phyloP scores from a whole-genome alignment of 345 rosid species.

The Eutrema yunnanense region DNA sequence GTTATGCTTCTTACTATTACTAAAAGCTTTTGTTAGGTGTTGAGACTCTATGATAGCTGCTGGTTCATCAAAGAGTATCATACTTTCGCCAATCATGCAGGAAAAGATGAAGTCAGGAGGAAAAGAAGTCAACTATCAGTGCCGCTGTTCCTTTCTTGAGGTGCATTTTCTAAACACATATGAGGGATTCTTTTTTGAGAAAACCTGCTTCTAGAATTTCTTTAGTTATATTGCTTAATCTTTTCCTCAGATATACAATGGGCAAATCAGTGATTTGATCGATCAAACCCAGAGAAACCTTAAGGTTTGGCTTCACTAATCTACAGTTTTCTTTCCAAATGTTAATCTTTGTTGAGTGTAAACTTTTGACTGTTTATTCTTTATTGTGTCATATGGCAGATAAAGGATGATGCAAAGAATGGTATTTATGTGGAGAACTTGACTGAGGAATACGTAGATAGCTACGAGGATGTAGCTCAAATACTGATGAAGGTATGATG shows the following conservation, averaged over 20 bases:
- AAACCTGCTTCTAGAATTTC: background rate
- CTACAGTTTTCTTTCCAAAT: background rate
- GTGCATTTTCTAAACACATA: constrained; percentile 27
- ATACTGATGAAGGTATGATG: constrained; percentile 74
- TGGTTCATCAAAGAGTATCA: constrained; percentile 2
- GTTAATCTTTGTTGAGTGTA: background rate
- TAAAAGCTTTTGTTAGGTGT: background rate
- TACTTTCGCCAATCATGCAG: constrained; percentile 33
- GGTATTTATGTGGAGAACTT: constrained; percentile 78
- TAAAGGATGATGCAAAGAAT: constrained; percentile 74
- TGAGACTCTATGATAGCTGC: background rate
- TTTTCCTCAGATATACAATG: constrained; percentile 70
- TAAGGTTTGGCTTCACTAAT: constrained; percentile 41
- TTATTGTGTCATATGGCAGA: constrained; percentile 36
- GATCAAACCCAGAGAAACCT: constrained; percentile 93
- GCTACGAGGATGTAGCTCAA: constrained; percentile 81
- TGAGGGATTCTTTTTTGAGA: background rate
- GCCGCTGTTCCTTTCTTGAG: constrained; percentile 98
- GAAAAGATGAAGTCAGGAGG: constrained; percentile 62
- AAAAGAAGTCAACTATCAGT: constrained; percentile 77
- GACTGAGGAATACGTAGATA: constrained; percentile 78
- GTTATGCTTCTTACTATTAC: constrained; percentile 14
- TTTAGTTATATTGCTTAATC: background rate
- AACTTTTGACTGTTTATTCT: background rate
- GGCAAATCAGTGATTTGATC: constrained; percentile 83